A percentile compares a stretch with the other conserved stretches of the same genome.
Conservation (phyloP, 306 rosid species). For the Quercus rubra region DNA sequence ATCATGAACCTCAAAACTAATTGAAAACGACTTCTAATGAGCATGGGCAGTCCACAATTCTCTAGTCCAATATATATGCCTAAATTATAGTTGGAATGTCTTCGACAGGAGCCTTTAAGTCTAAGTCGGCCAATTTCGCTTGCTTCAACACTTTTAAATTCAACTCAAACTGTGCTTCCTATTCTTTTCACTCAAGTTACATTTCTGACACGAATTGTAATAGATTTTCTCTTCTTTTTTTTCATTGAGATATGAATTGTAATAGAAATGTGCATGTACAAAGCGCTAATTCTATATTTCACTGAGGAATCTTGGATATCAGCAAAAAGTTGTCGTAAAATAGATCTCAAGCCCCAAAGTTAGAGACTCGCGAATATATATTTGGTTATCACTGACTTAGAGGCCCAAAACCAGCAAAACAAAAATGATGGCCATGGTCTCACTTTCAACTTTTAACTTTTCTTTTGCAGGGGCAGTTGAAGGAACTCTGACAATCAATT, state of each 20-base stretch:
- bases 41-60: too few species aligned
- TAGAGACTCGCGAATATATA: slow-evolving; percentile 11
- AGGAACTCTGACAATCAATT: slow-evolving; percentile 8
- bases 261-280: background rate
- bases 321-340: background rate
- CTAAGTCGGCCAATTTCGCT: background rate
- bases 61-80: background rate
- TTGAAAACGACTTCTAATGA: background rate
- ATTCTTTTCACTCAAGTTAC: background rate
- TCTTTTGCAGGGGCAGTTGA: slow-evolving; percentile 14
- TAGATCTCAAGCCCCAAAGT: slow-evolving; percentile 8
- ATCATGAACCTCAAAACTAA: too few species aligned
- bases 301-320: background rate
- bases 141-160: background rate
- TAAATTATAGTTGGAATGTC: background rate
- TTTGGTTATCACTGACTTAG: slow-evolving; percentile 23
- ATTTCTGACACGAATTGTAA: background rate
- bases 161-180: background rate
- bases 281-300: background rate
- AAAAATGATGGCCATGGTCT: slow-evolving; percentile 17
- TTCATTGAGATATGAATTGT: background rate
- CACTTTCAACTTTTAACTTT: slow-evolving; percentile 17
- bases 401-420: slow-evolving; percentile 22
- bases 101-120: background rate
- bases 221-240: too few species aligned